These are phyloP conservation scores for Auxenochlorella pyrenoidosa DNA, from an alignment of 139 green algal genomes.

Conservation along the genomic window DNA sequence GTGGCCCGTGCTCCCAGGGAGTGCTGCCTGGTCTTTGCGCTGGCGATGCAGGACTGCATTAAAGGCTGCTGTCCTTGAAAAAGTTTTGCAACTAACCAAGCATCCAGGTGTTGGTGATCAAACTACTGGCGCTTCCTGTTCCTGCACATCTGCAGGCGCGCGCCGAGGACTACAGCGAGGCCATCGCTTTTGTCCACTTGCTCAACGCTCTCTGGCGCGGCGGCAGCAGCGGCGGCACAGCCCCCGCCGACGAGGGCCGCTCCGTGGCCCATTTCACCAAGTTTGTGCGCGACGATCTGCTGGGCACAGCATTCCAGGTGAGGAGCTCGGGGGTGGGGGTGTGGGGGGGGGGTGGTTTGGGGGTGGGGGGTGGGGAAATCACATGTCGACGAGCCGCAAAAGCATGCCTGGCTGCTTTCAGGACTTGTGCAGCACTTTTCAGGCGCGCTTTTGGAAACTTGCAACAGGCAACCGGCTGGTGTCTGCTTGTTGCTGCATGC, in stretches of 20 bases:
- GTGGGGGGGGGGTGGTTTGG: too few species aligned
- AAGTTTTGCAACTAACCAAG: too few species aligned
- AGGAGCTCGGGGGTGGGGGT: too few species aligned
- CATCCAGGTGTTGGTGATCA: too few species aligned
- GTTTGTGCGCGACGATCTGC: constrained; percentile 62
- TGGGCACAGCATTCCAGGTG: constrained; percentile 40
- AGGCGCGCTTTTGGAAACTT: neutral
- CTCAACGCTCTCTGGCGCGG: constrained; percentile 71
- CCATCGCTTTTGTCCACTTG: constrained; percentile 70
- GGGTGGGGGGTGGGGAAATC: neutral
- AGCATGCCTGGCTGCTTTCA: neutral
- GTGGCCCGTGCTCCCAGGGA: too few species aligned
- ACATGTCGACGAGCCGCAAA: neutral
- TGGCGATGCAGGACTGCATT: too few species aligned
- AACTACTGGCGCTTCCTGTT: too few species aligned
- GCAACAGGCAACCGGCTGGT: neutral
- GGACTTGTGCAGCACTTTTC: too few species aligned
- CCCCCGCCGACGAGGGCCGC: constrained; percentile 54
- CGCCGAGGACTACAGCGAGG: constrained; percentile 77
- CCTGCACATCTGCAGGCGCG: constrained; percentile 36
- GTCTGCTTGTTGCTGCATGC: neutral
- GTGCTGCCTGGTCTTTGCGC: too few species aligned
- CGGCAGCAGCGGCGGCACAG: neutral
- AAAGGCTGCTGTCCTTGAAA: too few species aligned
- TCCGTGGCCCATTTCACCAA: constrained; percentile 62